Evolutionary conservation across 2,329 filamentous ascomycete genomes (phyloP), one percentile per base, ranked within the genome.

Genomic region (Phialophora tarda): DNA sequence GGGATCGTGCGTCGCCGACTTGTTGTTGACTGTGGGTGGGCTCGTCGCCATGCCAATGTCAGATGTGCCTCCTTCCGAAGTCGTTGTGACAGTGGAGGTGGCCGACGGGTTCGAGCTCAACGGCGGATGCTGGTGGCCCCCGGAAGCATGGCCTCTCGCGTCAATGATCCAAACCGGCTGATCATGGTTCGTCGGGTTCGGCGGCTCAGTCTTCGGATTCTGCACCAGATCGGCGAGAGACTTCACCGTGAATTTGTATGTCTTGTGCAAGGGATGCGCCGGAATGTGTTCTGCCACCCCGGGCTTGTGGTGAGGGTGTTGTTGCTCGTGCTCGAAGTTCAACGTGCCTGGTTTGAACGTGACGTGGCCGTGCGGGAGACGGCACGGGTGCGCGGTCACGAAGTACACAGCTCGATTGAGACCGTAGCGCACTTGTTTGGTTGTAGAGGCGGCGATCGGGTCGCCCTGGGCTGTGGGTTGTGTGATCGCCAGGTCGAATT

Each of bases 331-430:
- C 12, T 63, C 26, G 10, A 62, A 63, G 21, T 70, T 61, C 3
- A 11, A 14, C 14, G 65, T 61, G 53, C 57, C 62, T 1, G 66
- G 34, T 21, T 62, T 62, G 53, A 67, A 63, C 2, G 62, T 68
- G 7, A 73, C 70, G 54, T 75, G 73, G 3, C 79, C 78, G 6
- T 73, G 69, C 2, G 83, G 82, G 11, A 81, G 77, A 6, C 77
- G 80, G 72, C 85, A 88, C 21, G 82, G 83, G 71, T 83, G 83
- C 1, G 84, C 83, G 0, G 83, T 80, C 51, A 88, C 76, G 71
- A 86, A 87, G 30, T 83, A 79, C 14, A 84, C 79, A 65, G 86
- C 83, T 72, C 84, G 79, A 17, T 75, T 77, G 28, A 87, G 74
- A 0, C 80, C 76, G 32, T 82, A 75, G 11, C 74, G 71, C 12